Base-by-base conservation (phyloP, 331 rosid genomes). In the Ulmus americana region DNA sequence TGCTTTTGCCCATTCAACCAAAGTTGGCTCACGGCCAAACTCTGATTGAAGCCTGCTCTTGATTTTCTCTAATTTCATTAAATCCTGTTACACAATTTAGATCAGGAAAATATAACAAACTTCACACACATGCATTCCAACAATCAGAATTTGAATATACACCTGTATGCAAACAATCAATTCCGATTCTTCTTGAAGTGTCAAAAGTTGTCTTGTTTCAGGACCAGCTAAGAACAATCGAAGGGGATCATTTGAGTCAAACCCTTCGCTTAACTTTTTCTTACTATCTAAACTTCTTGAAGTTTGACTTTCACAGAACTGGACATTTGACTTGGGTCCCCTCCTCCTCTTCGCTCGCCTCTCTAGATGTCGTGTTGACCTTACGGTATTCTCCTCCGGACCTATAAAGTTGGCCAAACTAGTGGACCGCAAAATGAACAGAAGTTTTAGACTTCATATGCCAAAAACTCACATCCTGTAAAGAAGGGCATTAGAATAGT, bases 1-100 rank as follows among this genome's bases (percentile, higher is more conserved):
- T n/a, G 90, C 87, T 71, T 85, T 81, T n/a, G 97, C 94, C 97
- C 94, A 87, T 72, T 90, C 95, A 38, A 77, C 77, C 20, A 85
- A 39, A 56, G 94, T 87, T 64, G 95, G 94, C 76, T 87, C 97
- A 48, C 82, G 78, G 46, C 87, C 84, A 75, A 80, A 85, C 70
- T 90, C 88, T 41, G 94, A 87, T 76, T 83, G 90, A 76, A 90
- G 86, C 59, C 76, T 81, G 59, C 39, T 59, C 75, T 90, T 87
- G 75, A 82, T 78, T 56, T 77, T 70, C 55, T 87, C 87, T 65
- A 90, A 76, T 73, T 70, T 73, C 70, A 87, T 28, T 44, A 90
- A 46, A 64, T 80, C 89, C 95, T 90, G 87, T 70, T 51, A 70
- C 65, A 75, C 12, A 60, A 46, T 68, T 64, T 55, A 58, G n/a